Base-by-base conservation (phyloP, 805 yeast species). In the Hemisphaericaspora nanyangensis region DNA sequence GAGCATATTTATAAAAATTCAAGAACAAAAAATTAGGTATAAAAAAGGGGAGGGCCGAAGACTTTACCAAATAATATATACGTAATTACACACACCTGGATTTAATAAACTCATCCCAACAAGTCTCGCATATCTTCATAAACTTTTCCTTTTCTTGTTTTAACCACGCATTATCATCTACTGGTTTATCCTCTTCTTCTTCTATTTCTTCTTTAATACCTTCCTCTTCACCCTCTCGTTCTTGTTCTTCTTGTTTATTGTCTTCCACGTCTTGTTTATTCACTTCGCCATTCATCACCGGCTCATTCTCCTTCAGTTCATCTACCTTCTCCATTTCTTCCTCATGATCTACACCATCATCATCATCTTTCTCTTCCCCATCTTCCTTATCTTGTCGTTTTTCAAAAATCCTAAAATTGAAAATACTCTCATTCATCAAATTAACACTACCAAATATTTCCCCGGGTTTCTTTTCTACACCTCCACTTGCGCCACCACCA, bases 111-210 rank as follows among this genome's bases (percentile, higher is more conserved):
- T 63, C 60, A 40, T 68, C 70, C 74, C 74, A 68, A 29, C 66
- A 62, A 16, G 70, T 66, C 42, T 63, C 71, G 46, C 74, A 68
- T 25, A 68, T 60, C 46, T 64, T 61, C 47, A 68, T 42, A 44
- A 68, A 68, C 48, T 65, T 66, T 31, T 59, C 60, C 56, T 63
- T 64, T 34, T 63, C 65, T 36, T 43, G 42, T 17, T 53, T 47
- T 25, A 53, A 38, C 50, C 52, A 47, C 7, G 38, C 45, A 29
- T 22, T 12, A 8, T 38, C 37, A 16, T 31, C 29, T 7, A 32
- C 38, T 8, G 34, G 37, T 20, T 32, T 25, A 6, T 12, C 11
- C 18, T 31, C n/a, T 35, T 30, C 32, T 17, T 20, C 8, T 20
- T 20, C 25, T 20, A 7, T 20, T 28, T 27, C 6, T 24, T 43